A percentile compares a stretch with the other conserved stretches of the same genome.
phyloP scores from a whole-genome alignment of 2,329 filamentous ascomycete species.

The Paecilomyces dactylethromorphus region DNA sequence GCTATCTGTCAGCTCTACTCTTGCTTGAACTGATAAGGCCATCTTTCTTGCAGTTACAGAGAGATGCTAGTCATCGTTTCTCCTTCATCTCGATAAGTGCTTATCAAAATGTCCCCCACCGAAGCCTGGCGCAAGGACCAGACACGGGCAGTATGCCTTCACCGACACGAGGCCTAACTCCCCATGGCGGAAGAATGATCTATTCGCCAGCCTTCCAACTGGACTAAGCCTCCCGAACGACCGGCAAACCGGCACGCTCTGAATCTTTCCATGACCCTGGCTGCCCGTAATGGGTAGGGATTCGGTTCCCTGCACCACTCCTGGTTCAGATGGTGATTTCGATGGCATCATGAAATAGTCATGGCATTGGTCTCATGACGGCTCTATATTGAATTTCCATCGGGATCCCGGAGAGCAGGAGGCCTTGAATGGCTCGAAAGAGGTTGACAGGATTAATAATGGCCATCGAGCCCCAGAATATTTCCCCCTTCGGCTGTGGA shows the following conservation, averaged over 20 bases:
- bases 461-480: background rate
- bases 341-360: background rate
- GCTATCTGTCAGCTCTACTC: too few species aligned
- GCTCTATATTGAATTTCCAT: background rate
- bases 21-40: background rate
- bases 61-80: background rate
- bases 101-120: background rate
- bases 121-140: background rate
- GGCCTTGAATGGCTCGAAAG: background rate
- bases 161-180: background rate
- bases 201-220: background rate
- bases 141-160: background rate
- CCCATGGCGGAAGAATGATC: background rate
- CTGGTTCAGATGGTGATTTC: background rate
- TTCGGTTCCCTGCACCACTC: background rate
- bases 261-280: background rate
- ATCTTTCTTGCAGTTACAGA: background rate
- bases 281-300: background rate
- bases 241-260: background rate
- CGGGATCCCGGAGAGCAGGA: background rate
- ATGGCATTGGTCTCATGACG: background rate
- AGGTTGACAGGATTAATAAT: background rate
- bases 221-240: background rate
- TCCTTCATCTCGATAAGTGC: background rate
- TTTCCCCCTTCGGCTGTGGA: background rate